Evolutionary conservation across 306 rosid species (phyloP).

Genomic region (Cicer chorassanicum): DNA sequence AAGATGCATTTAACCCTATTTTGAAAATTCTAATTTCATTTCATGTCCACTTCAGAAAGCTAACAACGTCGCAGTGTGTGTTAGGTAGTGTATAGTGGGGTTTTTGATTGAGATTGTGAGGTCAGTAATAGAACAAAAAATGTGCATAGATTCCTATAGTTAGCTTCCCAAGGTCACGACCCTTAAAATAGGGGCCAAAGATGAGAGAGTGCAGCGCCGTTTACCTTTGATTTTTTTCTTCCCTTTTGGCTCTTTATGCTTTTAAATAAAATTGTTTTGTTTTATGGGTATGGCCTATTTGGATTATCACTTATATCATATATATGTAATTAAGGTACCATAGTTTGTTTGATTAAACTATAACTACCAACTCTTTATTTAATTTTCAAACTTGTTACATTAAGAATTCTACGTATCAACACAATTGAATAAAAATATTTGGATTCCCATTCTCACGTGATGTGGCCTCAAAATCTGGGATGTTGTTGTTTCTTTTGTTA

Average conservation of each 20-base stretch:
- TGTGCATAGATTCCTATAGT: conserved; percentile 62
- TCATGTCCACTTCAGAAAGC: neutral
- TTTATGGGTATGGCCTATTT: conserved; percentile 37
- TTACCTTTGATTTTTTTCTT: conserved; percentile 42
- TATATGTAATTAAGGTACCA: conserved; percentile 10
- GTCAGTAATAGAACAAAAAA: conserved; percentile 51
- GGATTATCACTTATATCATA: conserved; percentile 28
- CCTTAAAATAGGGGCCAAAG: conserved; percentile 62
- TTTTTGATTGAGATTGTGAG: conserved; percentile 31
- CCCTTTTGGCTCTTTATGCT: conserved; percentile 56
- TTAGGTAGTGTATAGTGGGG: conserved; percentile 43
- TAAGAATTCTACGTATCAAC: neutral
- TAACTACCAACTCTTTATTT: conserved; percentile 38
- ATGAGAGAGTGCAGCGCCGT: conserved; percentile 59
- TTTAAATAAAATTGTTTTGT: conserved; percentile 36
- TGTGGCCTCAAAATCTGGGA: conserved; percentile 82
- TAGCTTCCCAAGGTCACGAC: conserved; percentile 67
- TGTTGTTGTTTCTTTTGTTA: conserved; percentile 53
- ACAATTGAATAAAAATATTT: conserved; percentile 42
- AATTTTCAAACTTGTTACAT: conserved; percentile 27
- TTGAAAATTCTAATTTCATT: neutral
- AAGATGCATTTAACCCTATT: neutral
- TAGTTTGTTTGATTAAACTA: conserved; percentile 16
- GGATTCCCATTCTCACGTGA: conserved; percentile 80
- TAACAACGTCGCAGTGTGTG: neutral